Evolutionary conservation across 1,284 basidiomycete genomes (phyloP), one percentile per base, ranked within the genome.

Genomic region (Takashimella tepidaria): DNA sequence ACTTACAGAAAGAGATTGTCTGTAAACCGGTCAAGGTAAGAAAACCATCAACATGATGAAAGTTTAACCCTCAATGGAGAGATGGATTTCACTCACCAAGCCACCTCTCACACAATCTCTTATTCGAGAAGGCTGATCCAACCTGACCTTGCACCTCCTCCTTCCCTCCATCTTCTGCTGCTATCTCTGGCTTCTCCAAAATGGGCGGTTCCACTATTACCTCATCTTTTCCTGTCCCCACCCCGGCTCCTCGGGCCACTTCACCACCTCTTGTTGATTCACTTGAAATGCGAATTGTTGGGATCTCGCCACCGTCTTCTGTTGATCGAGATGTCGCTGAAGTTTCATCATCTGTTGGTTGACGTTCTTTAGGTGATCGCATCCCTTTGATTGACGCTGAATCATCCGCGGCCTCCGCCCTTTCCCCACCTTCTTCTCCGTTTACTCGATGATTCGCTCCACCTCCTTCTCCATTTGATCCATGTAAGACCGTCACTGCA

Each of bases 101-200:
- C 95, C 95, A 98, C 47, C 96, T 82, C 72, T 98, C 95, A 72
- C 96, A 98, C 25, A 99, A 77, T 31, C 96, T 81, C 79, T 98
- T 98, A 75, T 93, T 97, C 66, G 85, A 92, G 76, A 98, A 97
- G 27, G 92, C 90, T 68, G 90, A 91, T 3, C 86, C 79, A 55
- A 88, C 60, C 21, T 60, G 63, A 26, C 61, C 67, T 24, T 66
- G 58, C 20, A 54, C 41, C 27, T 27, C 48, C 16, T 26, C 11
- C 21, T 56, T 19, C 49, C 59, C 52, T 57, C 55, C 85, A 57
- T 81, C 77, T 42, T 69, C 64, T 12, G 61, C 59, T 5, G 73
- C 72, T 10, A 55, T 62, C 22, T 74, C 72, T 1, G 76, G 78
- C 59, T 75, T 76, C 43, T 77, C 73, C 41, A 77, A 56, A 43